Conservation (phyloP, 371 early-diverging fungal genomes). For the Actinomortierella wolfii region DNA sequence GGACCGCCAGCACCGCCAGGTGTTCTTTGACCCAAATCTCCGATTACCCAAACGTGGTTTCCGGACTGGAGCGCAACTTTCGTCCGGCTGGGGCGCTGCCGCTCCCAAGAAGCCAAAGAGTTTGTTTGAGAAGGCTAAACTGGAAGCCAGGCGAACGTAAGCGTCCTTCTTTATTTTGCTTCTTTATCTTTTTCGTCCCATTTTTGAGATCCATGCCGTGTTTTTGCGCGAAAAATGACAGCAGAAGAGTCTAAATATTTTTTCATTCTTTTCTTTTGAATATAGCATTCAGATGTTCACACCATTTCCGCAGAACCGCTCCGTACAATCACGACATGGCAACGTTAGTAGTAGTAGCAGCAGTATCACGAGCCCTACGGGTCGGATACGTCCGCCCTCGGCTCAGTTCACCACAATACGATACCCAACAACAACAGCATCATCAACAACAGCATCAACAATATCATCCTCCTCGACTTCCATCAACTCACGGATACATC, state of each 20-base stretch:
- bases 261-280: background rate
- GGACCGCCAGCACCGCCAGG: conserved; percentile 24
- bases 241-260: too few species aligned
- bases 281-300: conserved; percentile 36
- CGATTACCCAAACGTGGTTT: conserved; percentile 15
- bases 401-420: too few species aligned
- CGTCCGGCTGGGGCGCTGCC: conserved; percentile 12
- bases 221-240: too few species aligned
- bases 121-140: conserved; percentile 38
- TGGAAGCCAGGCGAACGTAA: conserved; percentile 40
- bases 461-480: too few species aligned
- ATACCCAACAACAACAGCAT: too few species aligned
- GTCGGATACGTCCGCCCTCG: too few species aligned
- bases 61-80: background rate
- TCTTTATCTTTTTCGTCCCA: background rate
- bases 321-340: conserved; percentile 23
- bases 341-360: conserved; percentile 2
- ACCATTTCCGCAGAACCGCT: conserved; percentile 6
- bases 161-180: background rate
- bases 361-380: background rate
- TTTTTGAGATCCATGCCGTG: too few species aligned
- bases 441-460: too few species aligned
- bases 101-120: conserved; percentile 26
- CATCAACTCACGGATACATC: too few species aligned
- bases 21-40: conserved; percentile 35